A percentile compares a stretch with the other conserved stretches of the same genome.
Conservation (phyloP, 164 flowering plant species). For the Magnolia sinica region DNA sequence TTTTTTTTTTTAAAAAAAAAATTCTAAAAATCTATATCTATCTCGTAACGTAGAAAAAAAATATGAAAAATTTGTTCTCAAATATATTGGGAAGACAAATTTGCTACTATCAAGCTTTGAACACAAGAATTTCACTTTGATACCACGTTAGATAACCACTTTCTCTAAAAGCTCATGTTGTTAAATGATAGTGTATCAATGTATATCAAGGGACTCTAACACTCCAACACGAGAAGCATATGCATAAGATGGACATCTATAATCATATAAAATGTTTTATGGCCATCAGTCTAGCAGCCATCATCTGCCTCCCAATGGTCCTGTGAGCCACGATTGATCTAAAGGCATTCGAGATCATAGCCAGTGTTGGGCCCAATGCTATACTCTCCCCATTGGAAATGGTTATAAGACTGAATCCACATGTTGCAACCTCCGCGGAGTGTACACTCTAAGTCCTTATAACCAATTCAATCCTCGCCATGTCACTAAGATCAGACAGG, state of each 20-base stretch:
- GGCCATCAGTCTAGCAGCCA: background rate
- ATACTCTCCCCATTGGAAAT: constrained; percentile 10
- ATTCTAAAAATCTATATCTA: too few species aligned
- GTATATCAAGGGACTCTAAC: too few species aligned
- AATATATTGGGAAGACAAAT: too few species aligned
- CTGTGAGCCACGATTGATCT: constrained; percentile 1
- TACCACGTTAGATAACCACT: too few species aligned
- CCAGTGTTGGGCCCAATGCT: constrained; percentile 8
- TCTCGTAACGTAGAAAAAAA: too few species aligned
- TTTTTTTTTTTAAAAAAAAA: too few species aligned
- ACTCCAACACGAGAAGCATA: too few species aligned
- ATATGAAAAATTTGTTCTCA: too few species aligned
- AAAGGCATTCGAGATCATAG: constrained; percentile 7
- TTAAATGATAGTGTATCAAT: too few species aligned
- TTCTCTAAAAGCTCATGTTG: too few species aligned
- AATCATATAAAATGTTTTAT: background rate
- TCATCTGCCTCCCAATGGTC: constrained; percentile 18
- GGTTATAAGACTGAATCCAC: constrained; percentile 9
- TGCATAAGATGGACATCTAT: background rate
- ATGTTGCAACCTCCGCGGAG: constrained; percentile 6
- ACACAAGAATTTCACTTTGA: too few species aligned
- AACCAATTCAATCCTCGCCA: constrained; percentile 2
- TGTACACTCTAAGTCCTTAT: constrained; percentile 18
- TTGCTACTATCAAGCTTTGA: too few species aligned
- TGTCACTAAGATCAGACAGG: background rate